Percentiles rank a stretch among this genome's conserved stretches.
Evolutionary conservation across 2,329 filamentous ascomycete species (phyloP).

Genomic region (Akanthomyces dipterigenus): DNA sequence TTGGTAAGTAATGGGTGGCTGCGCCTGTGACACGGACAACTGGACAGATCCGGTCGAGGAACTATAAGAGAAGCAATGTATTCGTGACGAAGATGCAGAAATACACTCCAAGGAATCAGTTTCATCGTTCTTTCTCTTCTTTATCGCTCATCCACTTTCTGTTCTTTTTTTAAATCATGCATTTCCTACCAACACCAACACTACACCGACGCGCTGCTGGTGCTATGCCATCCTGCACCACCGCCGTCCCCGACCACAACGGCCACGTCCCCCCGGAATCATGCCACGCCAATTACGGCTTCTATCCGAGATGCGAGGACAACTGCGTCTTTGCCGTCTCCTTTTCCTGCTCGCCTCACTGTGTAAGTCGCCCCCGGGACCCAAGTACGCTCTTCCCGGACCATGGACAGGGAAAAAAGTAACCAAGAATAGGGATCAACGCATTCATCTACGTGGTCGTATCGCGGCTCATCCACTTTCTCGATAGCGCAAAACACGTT

Average conservation of each 20-base stretch:
- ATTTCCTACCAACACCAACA: constrained; percentile 2
- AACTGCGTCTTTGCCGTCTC: constrained; percentile 12
- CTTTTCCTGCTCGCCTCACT: constrained; percentile 23
- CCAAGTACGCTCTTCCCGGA: too few species aligned
- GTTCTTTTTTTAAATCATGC: neutral
- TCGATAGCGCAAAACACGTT: constrained; percentile 27
- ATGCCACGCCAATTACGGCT: constrained; percentile 18
- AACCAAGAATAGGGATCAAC: constrained; percentile 28
- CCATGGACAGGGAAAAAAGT: too few species aligned
- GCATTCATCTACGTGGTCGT: constrained; percentile 38
- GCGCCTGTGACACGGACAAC: neutral
- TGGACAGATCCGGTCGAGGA: neutral
- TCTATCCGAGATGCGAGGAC: constrained; percentile 16
- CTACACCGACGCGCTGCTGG: neutral
- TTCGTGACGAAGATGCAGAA: too few species aligned
- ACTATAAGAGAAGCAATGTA: neutral
- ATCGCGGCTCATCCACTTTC: constrained; percentile 36
- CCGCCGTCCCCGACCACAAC: constrained; percentile 15
- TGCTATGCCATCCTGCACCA: constrained; percentile 12
- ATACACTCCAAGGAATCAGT: too few species aligned
- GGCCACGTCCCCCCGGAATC: constrained; percentile 17
- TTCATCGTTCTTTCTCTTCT: too few species aligned
- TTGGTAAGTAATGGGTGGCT: neutral
- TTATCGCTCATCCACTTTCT: neutral
- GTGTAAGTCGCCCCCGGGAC: constrained; percentile 13